Evolutionary conservation across 495 filamentous ascomycete species (phyloP), one percentile per base, ranked within the genome.

Genomic region (Saxispiralis lemnorum): DNA sequence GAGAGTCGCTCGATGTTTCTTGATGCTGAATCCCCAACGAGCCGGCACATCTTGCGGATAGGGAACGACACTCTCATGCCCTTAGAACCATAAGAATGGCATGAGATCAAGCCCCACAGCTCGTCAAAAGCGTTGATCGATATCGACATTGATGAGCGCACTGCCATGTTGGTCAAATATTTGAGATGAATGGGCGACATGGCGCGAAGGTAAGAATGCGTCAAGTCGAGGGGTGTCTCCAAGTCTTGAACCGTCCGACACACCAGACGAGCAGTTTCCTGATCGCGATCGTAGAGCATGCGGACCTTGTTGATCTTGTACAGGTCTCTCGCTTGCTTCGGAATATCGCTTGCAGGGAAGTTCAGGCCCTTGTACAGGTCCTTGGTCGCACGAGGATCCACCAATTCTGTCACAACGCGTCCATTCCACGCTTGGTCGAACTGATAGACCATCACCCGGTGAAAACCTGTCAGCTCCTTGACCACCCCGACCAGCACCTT

Each of bases 31-130:
- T 96, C 88, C 3, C 87, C 83, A 19, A 96, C 71, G 13, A 94
- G 62, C n/a, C 84, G 73, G 56, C 88, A 95, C 79, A 96, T 85
- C 60, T 92, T 93, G 12, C 87, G 72, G 33, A 93, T 81, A 0
- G 86, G 85, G 53, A 94, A 94, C 0, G 82, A 79, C 2, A 95
- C 85, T 30, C 88, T 69, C 84, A 89, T 93, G 1, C 84, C 83
- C 14, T 69, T 66, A 0, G 66, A 48, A 6, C 76, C 84, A 55
- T 94, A 92, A 1, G 76, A 73, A 56, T 96, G 87, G 44, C 84
- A 95, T 1, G 84, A 73, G 15, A 95, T 83, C 30, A 95, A 65
- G 0, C 87, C 88, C 87, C 87, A 95, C 0, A 94, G 64, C 44
- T 93, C 78, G 46, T 71, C 66, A 54, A 89, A 86, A 0, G 79